Base-by-base conservation (phyloP, 2,329 filamentous ascomycete species). In the Lachnellula willkommii region DNA sequence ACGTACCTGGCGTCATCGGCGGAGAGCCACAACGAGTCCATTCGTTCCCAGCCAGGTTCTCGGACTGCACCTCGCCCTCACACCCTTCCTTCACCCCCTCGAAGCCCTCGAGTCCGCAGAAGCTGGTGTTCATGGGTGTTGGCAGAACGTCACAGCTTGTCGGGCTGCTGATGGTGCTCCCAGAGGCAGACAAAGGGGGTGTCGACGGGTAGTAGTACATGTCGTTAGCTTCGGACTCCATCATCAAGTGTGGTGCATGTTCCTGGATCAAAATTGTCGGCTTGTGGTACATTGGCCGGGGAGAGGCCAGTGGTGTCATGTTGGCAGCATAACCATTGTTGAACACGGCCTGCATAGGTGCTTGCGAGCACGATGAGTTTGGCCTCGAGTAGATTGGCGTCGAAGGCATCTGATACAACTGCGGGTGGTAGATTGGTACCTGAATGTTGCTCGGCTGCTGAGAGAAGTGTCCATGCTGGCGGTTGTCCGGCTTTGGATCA, bases 1-100 rank as follows among this genome's bases (percentile, higher is more conserved):
- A 83, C 90, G 77, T 86, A 95, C 90, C 84, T 82, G 92, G 91
- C 67, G 90, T 95, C 82, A 95, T 84, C 24, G 90, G 90, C 51
- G 92, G 91, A 35, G 92, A 95, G 56, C 82, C 81, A 58, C 84
- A 87, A 70, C 81, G 84, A 55, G 87, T 79, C 87, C 90, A 95
- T 66, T 93, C 88, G 61, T 88, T 78, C 61, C 78, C 79, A 52
- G 88, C 83, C 54, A 93, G 79, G 60, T 85, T 84, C 74, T 94
- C 89, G 20, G 83, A 81, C 65, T 85, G 80, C 22, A 85, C 79
- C 59, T 89, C 87, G 47, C 81, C 78, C 66, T 93, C 86, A 62
- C 87, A 84, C 28, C 80, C 81, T 62, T 89, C 80, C 78, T 92
- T 91, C 64, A 84, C 76, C 28, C 78, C 82, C 62, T 87, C 81